Evolutionary conservation across 1,139 yeast genomes (phyloP).

Genomic region (Debaryomyces udenii): DNA sequence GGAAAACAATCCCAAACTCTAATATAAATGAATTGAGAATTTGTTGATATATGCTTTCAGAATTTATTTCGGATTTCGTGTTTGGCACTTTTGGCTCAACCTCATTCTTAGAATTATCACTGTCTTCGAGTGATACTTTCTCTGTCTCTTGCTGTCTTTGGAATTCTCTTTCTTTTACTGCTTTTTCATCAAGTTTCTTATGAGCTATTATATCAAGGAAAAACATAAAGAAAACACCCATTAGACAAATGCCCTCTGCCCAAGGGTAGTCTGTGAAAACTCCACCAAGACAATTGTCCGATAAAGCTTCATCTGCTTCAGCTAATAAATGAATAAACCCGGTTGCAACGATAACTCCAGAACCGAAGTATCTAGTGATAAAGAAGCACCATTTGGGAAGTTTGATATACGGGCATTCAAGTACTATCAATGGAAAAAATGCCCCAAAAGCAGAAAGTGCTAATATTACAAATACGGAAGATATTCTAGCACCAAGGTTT

Average conservation of each 20-base stretch:
- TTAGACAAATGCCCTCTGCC: conserved; percentile 44
- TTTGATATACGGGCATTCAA: conserved; percentile 10
- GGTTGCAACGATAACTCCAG: conserved; percentile 20
- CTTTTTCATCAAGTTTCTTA: conserved; percentile 5
- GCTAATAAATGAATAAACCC: conserved; percentile 18
- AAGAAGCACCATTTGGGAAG: conserved; percentile 16
- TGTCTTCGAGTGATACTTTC: conserved; percentile 19
- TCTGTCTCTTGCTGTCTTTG: background rate
- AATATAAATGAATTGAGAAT: conserved; percentile 47
- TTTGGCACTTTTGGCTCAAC: conserved; percentile 10
- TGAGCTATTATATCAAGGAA: conserved; percentile 13
- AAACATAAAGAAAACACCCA: conserved; percentile 37
- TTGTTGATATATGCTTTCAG: conserved; percentile 19
- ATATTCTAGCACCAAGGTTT: conserved; percentile 16
- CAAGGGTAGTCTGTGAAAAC: conserved; percentile 40
- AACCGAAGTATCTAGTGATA: conserved; percentile 17
- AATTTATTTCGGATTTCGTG: background rate
- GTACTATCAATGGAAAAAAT: conserved; percentile 16
- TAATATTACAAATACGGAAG: conserved; percentile 18
- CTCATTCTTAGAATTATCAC: conserved; percentile 19
- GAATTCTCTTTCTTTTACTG: background rate
- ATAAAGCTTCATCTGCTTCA: conserved; percentile 22
- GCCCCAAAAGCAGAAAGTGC: conserved; percentile 16
- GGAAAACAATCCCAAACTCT: conserved; percentile 82
- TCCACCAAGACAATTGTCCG: conserved; percentile 40